Conservation (phyloP, 495 filamentous ascomycete species). For the Pyronema domesticum region DNA sequence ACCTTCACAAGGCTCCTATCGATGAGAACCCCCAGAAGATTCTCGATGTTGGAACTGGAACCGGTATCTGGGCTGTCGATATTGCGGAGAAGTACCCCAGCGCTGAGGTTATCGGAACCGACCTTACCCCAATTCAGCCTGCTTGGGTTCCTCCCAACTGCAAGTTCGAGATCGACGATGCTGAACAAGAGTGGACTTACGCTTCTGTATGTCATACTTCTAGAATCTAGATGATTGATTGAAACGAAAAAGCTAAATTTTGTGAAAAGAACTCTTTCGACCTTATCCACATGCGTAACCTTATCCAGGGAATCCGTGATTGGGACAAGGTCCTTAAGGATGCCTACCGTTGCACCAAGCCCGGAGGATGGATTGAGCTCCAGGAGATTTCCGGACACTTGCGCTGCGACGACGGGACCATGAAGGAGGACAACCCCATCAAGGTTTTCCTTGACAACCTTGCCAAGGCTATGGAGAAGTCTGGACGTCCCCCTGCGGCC, state of each 20-base stretch:
- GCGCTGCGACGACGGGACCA: not conserved
- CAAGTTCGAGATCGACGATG: too few species aligned
- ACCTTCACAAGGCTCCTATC: slow-evolving; percentile 30
- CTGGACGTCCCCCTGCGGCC: not conserved
- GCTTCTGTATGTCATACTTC: too few species aligned
- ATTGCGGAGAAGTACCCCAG: slow-evolving; percentile 53
- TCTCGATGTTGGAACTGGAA: slow-evolving; percentile 60
- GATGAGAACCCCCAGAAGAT: slow-evolving; percentile 27
- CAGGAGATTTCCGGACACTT: not conserved
- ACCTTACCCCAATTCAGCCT: slow-evolving; percentile 30
- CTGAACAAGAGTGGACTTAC: too few species aligned
- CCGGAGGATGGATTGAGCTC: not conserved
- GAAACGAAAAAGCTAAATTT: too few species aligned
- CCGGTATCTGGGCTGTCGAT: slow-evolving; percentile 82
- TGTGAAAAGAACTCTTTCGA: not conserved
- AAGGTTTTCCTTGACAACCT: not conserved
- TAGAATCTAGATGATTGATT: too few species aligned
- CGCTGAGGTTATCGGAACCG: slow-evolving; percentile 49
- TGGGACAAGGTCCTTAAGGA: not conserved
- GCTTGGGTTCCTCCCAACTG: too few species aligned
- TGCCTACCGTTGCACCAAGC: not conserved
- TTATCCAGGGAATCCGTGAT: not conserved
- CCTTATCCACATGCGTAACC: not conserved
- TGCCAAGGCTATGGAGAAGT: not conserved
- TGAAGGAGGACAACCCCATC: not conserved